These are phyloP conservation scores for Leishmania braziliensis DNA, from an alignment of 208 protist species.

Conservation along the genomic window DNA sequence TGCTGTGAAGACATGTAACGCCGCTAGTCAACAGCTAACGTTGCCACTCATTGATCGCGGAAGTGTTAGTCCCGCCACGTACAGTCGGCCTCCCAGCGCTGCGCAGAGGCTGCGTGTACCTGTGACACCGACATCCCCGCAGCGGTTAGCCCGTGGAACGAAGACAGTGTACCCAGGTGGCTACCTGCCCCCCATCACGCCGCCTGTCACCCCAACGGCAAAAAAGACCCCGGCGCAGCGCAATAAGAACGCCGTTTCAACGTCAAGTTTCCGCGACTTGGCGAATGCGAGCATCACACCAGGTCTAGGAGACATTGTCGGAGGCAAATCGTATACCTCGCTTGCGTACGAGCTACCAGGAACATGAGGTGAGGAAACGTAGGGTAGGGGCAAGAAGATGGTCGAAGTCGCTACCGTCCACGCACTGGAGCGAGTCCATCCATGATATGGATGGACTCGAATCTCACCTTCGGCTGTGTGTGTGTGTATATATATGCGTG, in stretches of 20 bases:
- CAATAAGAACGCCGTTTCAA: not conserved
- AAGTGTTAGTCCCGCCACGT: not conserved
- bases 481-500: not conserved
- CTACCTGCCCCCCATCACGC: constrained; percentile 23
- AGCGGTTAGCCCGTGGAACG: not conserved
- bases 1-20: not conserved
- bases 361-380: not conserved
- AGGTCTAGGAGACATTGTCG: not conserved
- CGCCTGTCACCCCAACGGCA: not conserved
- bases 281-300: not conserved
- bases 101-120: not conserved
- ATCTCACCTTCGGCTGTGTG: not conserved
- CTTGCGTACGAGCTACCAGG: not conserved
- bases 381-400: not conserved
- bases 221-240: not conserved
- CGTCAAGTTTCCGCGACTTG: not conserved
- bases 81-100: not conserved
- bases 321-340: not conserved
- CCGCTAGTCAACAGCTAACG: too few species aligned
- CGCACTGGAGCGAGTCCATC: not conserved
- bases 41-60: not conserved
- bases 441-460: not conserved
- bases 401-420: not conserved
- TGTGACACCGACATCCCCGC: not conserved
- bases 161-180: not conserved